These are phyloP conservation scores for Epicoccum sorghinum DNA, from an alignment of 2,329 filamentous ascomycete genomes.

Conservation along the genomic window DNA sequence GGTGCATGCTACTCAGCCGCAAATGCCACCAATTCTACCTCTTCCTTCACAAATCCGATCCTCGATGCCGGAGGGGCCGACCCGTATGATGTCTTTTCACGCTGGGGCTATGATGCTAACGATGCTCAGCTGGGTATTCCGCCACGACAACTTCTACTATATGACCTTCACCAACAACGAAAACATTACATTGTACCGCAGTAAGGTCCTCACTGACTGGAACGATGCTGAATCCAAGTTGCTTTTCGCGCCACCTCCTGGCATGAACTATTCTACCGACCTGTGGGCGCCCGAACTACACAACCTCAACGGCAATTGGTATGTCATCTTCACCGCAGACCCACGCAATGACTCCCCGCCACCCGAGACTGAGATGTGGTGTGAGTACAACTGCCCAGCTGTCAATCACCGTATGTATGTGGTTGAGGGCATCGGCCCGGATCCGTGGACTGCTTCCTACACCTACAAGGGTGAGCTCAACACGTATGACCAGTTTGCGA, in stretches of 20 bases:
- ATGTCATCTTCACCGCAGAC: slow-evolving; percentile 60
- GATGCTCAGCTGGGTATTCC: slow-evolving; percentile 50
- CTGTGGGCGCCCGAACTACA: slow-evolving; percentile 61
- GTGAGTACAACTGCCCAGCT: slow-evolving; percentile 56
- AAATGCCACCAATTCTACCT: slow-evolving; percentile 18
- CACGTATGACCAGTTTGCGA: slow-evolving; percentile 60
- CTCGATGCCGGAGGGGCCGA: slow-evolving; percentile 51
- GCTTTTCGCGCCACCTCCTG: slow-evolving; percentile 51
- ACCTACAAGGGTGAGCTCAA: slow-evolving; percentile 55
- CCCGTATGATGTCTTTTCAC: slow-evolving; percentile 39
- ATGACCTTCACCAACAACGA: slow-evolving; percentile 53
- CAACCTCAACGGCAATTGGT: slow-evolving; percentile 55
- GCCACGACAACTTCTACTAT: slow-evolving; percentile 51
- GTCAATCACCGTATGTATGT: slow-evolving; percentile 61
- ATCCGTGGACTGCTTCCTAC: slow-evolving; percentile 55
- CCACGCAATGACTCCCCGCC: slow-evolving; percentile 54
- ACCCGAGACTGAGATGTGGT: slow-evolving; percentile 56
- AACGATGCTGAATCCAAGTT: slow-evolving; percentile 51
- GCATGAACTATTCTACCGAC: slow-evolving; percentile 54
- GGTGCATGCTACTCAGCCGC: slow-evolving; percentile 20
- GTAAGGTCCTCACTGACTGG: slow-evolving; percentile 52
- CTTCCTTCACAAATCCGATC: slow-evolving; percentile 56
- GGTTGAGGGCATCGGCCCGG: slow-evolving; percentile 50
- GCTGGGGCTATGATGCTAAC: neutral
- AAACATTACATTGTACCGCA: slow-evolving; percentile 53